Evolutionary conservation across 2,329 filamentous ascomycete genomes (phyloP).

Genomic region (Penicillium rolfsii): DNA sequence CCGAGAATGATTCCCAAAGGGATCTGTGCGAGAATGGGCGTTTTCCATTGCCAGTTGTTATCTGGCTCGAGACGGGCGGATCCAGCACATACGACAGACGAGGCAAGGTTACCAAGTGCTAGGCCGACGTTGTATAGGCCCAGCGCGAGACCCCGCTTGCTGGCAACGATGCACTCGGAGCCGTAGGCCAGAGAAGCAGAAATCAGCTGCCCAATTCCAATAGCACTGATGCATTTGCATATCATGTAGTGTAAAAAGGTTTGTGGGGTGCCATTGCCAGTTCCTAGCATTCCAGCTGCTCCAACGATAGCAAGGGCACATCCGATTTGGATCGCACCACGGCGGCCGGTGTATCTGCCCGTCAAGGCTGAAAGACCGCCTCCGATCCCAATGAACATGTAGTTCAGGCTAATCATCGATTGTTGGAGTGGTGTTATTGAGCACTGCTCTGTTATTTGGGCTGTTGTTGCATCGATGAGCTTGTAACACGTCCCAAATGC

Average conservation of each 20-base stretch:
- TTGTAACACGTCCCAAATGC: slow-evolving; percentile 30
- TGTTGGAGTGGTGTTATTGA: slow-evolving; percentile 32
- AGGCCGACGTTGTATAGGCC: slow-evolving; percentile 34
- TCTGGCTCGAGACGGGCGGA: slow-evolving; percentile 27
- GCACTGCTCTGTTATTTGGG: slow-evolving; percentile 20
- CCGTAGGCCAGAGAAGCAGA: slow-evolving; percentile 28
- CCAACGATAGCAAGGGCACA: slow-evolving; percentile 30
- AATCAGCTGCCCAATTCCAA: slow-evolving; percentile 30
- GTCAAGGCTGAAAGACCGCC: slow-evolving; percentile 26
- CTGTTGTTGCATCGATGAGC: slow-evolving; percentile 18
- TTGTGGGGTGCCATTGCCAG: slow-evolving; percentile 17
- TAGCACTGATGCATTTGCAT: slow-evolving; percentile 31
- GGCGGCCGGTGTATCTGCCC: slow-evolving; percentile 27
- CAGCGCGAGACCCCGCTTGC: slow-evolving; percentile 29
- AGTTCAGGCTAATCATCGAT: slow-evolving; percentile 33
- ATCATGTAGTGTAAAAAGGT: slow-evolving; percentile 34
- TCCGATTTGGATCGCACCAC: slow-evolving; percentile 30
- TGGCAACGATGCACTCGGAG: slow-evolving; percentile 30
- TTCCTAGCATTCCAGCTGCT: slow-evolving; percentile 34
- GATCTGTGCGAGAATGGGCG: slow-evolving; percentile 36
- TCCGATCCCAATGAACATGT: slow-evolving; percentile 34
- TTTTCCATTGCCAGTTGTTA: slow-evolving; percentile 38
- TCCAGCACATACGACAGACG: slow-evolving; percentile 33
- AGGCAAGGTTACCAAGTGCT: slow-evolving; percentile 32
- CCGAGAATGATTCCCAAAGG: slow-evolving; percentile 32